Conservation (phyloP, 75 land plant genomes). For the Selaginella moellendorffii region DNA sequence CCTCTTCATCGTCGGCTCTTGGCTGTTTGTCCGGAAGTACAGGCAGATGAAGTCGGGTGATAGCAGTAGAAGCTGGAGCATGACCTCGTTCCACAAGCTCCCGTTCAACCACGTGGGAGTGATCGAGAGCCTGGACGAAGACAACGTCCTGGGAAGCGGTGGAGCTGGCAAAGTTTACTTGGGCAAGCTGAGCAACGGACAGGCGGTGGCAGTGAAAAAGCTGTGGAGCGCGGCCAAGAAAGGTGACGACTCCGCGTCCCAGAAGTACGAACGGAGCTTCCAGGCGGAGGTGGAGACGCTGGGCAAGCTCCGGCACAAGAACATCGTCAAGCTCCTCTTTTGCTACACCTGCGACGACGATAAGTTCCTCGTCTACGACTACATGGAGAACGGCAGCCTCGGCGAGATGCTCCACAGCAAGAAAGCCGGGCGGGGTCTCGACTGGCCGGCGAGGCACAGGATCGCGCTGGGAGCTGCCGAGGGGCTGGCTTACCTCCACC, state of each 20-base stretch:
- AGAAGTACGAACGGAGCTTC: slow-evolving; percentile 41
- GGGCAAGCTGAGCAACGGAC: slow-evolving; percentile 48
- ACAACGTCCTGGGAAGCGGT: slow-evolving; percentile 70
- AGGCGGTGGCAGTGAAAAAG: slow-evolving; percentile 69
- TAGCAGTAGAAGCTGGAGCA: slow-evolving; percentile 25
- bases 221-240: slow-evolving; percentile 35
- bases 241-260: background rate
- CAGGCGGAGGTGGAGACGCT: slow-evolving; percentile 67
- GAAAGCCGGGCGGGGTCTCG: slow-evolving; percentile 14
- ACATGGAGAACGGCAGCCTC: slow-evolving; percentile 88
- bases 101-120: slow-evolving; percentile 54
- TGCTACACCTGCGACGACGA: slow-evolving; percentile 37
- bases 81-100: slow-evolving; percentile 67
- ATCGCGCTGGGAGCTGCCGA: slow-evolving; percentile 4
- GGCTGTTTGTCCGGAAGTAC: background rate
- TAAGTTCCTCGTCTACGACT: slow-evolving; percentile 74
- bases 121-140: slow-evolving; percentile 50
- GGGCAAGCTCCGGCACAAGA: slow-evolving; percentile 74
- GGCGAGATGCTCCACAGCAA: slow-evolving; percentile 56
- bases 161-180: slow-evolving; percentile 79
- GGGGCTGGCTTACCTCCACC: slow-evolving; percentile 1
- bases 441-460: background rate
- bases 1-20: background rate
- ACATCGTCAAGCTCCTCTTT: slow-evolving; percentile 77
- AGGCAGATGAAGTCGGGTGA: background rate